Evolutionary conservation across 2,329 filamentous ascomycete species (phyloP).

Genomic region (Dryadomyces quercus-mongolicae): DNA sequence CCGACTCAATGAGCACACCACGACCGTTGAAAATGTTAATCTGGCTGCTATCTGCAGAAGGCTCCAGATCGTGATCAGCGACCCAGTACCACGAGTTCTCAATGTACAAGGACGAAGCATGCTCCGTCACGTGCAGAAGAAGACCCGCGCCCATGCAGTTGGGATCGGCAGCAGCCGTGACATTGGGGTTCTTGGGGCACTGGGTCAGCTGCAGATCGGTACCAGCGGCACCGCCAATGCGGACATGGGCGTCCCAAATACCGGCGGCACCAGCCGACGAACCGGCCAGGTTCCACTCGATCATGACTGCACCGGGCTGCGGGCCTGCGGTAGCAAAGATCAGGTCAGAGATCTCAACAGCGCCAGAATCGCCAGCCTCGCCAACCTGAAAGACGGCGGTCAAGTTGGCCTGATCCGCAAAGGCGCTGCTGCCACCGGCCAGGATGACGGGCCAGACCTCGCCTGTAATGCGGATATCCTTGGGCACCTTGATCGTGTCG

Average conservation of each 20-base stretch:
- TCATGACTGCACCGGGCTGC: conserved; percentile 75
- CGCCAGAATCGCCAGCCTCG: conserved; percentile 60
- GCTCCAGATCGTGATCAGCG: conserved; percentile 80
- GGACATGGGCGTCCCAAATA: conserved; percentile 94
- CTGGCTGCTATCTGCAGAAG: conserved; percentile 52
- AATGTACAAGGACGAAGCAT: conserved; percentile 55
- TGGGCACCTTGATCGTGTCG: conserved; percentile 59
- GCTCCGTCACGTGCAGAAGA: conserved; percentile 51
- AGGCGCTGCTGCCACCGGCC: conserved; percentile 59
- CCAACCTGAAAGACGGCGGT: conserved; percentile 81
- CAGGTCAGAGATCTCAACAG: conserved; percentile 78
- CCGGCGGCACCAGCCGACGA: conserved; percentile 56
- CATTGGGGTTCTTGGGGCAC: conserved; percentile 64
- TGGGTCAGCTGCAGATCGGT: conserved; percentile 69
- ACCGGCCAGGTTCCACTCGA: conserved; percentile 80
- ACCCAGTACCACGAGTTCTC: conserved; percentile 92
- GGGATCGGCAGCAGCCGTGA: conserved; percentile 30
- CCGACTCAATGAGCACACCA: conserved; percentile 66
- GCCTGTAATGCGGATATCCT: conserved; percentile 76
- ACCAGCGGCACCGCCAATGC: conserved; percentile 76
- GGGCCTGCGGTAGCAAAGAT: conserved; percentile 76
- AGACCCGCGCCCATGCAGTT: conserved; percentile 67
- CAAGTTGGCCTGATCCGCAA: conserved; percentile 63
- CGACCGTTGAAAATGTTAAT: conserved; percentile 83
- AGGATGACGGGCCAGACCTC: conserved; percentile 88